Percentiles rank a stretch among this genome's conserved stretches.
These are phyloP conservation scores for Geotrichum restrictum DNA, from an alignment of 1,139 yeast species.

Conservation along the genomic window DNA sequence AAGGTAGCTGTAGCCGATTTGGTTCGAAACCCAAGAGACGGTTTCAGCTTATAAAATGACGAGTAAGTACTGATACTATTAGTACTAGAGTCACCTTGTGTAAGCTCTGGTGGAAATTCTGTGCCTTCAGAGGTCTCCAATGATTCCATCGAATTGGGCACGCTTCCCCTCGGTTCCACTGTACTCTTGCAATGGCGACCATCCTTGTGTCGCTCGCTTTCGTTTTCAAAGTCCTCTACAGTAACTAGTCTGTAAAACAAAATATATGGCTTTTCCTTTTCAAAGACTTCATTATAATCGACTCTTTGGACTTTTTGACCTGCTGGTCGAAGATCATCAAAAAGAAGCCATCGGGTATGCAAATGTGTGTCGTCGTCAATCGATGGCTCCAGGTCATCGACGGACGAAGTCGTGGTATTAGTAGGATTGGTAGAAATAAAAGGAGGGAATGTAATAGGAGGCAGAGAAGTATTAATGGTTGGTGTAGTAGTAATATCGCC, in stretches of 20 bases:
- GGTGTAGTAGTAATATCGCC: slow-evolving; percentile 2
- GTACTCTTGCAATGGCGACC: not conserved
- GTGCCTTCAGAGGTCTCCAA: not conserved
- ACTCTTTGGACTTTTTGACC: slow-evolving; percentile 49
- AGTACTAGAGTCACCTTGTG: not conserved
- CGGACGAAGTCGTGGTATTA: not conserved
- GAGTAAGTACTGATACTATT: not conserved
- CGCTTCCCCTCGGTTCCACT: too few relatives aligned
- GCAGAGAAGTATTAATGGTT: not conserved
- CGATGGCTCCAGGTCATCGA: not conserved
- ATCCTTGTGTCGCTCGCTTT: slow-evolving; percentile 8
- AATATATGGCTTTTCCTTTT: slow-evolving; percentile 68
- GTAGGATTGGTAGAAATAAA: not conserved
- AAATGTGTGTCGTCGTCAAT: not conserved
- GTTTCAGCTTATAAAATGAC: not conserved
- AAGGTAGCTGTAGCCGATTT: not conserved
- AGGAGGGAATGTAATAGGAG: not conserved
- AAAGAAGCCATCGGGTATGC: slow-evolving; percentile 54
- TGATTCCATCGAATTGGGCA: not conserved
- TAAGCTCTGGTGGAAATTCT: not conserved
- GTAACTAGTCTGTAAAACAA: slow-evolving; percentile 61
- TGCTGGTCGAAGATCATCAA: slow-evolving; percentile 56
- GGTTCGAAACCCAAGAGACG: not conserved
- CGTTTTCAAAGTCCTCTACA: slow-evolving; percentile 25
- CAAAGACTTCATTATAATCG: slow-evolving; percentile 55